Evolutionary conservation across 176 grass and related monocot species (phyloP).

Genomic region (Oryza officinalis): DNA sequence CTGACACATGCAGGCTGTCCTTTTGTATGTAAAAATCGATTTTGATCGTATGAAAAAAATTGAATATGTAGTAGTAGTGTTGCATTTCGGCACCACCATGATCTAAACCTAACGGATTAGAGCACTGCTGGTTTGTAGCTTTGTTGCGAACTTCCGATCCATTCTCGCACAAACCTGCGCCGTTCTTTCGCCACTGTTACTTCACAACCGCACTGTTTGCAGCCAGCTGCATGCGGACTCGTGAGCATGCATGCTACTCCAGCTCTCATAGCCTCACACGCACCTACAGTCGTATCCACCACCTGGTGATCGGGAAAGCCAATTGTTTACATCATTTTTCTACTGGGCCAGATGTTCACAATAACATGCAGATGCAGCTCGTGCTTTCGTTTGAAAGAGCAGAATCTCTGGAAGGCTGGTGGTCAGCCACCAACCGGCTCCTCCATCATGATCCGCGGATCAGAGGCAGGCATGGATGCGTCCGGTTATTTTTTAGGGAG

Average conservation of each 20-base stretch:
- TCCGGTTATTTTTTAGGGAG: neutral
- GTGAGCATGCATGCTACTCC: neutral
- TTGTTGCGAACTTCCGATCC: slow-evolving; percentile 22
- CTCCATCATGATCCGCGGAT: slow-evolving; percentile 17
- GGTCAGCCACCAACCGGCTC: slow-evolving; percentile 39
- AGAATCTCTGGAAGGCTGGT: slow-evolving; percentile 18
- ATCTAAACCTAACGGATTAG: neutral
- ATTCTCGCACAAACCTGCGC: slow-evolving; percentile 12
- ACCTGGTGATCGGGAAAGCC: neutral
- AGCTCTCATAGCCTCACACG: neutral
- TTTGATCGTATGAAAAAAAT: no score
- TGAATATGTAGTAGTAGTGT: no score
- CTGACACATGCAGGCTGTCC: no score
- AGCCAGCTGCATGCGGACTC: neutral
- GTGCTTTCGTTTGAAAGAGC: neutral
- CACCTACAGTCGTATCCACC: slow-evolving; percentile 29
- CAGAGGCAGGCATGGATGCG: neutral
- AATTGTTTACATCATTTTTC: slow-evolving; percentile 1
- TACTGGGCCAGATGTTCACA: slow-evolving; percentile 25
- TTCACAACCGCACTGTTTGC: slow-evolving; percentile 15
- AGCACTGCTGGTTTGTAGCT: neutral
- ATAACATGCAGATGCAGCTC: neutral
- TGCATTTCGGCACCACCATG: slow-evolving; percentile 6
- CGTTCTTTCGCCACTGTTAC: neutral
- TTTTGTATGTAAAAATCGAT: no score